Conservation (phyloP, 2,329 filamentous ascomycete genomes). For the Aschersonia sp. region DNA sequence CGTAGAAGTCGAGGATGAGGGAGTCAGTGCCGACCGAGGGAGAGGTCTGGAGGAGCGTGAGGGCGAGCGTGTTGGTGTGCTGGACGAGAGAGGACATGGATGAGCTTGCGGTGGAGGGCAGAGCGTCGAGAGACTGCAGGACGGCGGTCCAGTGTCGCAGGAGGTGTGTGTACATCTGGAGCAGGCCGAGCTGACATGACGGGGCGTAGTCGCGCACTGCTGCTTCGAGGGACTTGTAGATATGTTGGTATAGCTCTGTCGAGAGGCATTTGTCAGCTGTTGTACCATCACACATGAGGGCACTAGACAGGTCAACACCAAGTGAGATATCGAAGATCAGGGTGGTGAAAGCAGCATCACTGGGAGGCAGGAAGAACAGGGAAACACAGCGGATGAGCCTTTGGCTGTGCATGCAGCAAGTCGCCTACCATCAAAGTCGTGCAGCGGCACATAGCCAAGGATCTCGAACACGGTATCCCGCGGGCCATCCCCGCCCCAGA, state of each 20-base stretch:
- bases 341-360: not conserved
- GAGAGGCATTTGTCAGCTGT: not conserved
- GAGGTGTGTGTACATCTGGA: constrained; percentile 53
- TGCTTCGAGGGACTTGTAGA: constrained; percentile 36
- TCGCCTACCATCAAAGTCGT: constrained; percentile 36
- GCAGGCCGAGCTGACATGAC: constrained; percentile 40
- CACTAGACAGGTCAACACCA: too few relatives aligned
- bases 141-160: constrained; percentile 43
- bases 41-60: constrained; percentile 43
- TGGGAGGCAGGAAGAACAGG: too few relatives aligned
- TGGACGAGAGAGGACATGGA: constrained; percentile 26
- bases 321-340: not conserved
- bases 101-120: constrained; percentile 19
- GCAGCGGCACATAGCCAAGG: constrained; percentile 38
- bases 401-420: too few relatives aligned
- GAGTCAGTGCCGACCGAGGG: constrained; percentile 30
- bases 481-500: constrained; percentile 48
- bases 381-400: constrained; percentile 1
- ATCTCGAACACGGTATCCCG: constrained; percentile 40
- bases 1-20: constrained; percentile 55
- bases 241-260: constrained; percentile 34
- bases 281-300: not conserved
- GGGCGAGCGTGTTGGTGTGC: constrained; percentile 39
- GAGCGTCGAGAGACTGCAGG: constrained; percentile 24
- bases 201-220: constrained; percentile 32